Conservation (phyloP, 495 filamentous ascomycete species). For the Tetracladium setigerum region DNA sequence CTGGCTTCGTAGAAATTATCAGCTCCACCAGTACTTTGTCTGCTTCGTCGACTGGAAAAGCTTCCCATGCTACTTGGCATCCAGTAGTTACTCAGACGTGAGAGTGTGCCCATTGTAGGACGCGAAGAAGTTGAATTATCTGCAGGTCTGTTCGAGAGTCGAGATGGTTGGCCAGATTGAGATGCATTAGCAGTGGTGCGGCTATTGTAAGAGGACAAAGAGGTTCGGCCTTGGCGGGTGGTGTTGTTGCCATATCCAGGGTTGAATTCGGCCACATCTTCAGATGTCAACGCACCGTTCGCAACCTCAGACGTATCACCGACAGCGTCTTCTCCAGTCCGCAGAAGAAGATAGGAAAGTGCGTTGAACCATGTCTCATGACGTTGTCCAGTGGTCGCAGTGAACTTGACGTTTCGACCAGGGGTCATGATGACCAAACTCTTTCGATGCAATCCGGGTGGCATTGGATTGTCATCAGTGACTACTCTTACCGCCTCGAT, state of each 20-base stretch:
- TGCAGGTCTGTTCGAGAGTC: constrained; percentile 18
- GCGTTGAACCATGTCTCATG: constrained; percentile 99
- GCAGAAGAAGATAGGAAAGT: constrained; percentile 81
- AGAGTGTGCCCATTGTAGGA: constrained; percentile 23
- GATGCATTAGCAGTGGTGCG: constrained; percentile 56
- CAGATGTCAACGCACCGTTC: constrained; percentile 49
- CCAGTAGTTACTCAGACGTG: constrained; percentile 30
- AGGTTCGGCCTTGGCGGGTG: constrained; percentile 49
- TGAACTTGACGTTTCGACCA: constrained; percentile 82
- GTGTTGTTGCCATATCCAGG: constrained; percentile 51
- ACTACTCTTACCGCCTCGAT: constrained; percentile 92
- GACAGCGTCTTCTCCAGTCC: constrained; percentile 52
- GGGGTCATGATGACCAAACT: constrained; percentile 87
- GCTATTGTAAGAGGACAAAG: constrained; percentile 78
- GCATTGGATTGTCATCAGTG: constrained; percentile 93
- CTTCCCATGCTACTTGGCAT: constrained; percentile 11
- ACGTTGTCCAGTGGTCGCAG: constrained; percentile 83
- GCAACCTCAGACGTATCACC: constrained; percentile 51
- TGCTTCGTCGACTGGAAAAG: constrained; percentile 16
- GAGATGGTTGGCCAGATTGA: constrained; percentile 39
- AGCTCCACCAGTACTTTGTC: constrained; percentile 15
- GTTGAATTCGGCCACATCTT: constrained; percentile 89
- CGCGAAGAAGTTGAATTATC: constrained; percentile 18
- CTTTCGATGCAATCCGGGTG: constrained; percentile 88
- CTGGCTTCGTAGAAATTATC: constrained; percentile 60